Base-by-base conservation (phyloP, 2,329 filamentous ascomycete genomes). In the Diaporthe destruens region DNA sequence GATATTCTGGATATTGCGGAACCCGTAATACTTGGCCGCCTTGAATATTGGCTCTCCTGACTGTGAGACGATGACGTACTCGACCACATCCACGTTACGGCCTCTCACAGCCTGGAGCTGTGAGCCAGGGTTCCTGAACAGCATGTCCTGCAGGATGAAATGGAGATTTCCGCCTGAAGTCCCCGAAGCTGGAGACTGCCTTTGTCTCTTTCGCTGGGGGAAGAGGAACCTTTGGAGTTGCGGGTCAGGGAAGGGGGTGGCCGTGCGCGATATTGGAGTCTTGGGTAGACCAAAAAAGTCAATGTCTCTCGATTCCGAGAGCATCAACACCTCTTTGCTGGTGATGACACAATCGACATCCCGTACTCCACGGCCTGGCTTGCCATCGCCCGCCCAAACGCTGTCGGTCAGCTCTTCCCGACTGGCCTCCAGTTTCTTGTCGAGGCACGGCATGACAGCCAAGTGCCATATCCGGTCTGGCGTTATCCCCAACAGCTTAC, bases 311-410 rank as follows among this genome's bases (percentile, higher is more conserved):
- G 93, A 93, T 69, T 94, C 91, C 25, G 95, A 94, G 47, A 99
- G 88, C 87, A 96, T 96, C 49, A 99, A 87, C 29, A 99, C 88
- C 83, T 99, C 96, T 76, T 96, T 95, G 77, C 94, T 96, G 18
- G 96, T 99, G 81, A 99, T 98, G 56, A 99, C 96, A 82, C 96
- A 98, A 84, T 99, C 96, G 61, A 98, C 95, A 79, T 99, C 96
- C 71, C 96, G 89, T 34, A 96, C 88, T 1, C 90, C 89, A 63
- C 84, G 82, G 1, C 84, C 85, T 1, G 87, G 84, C 61, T 79
- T 80, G 18, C 83, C 85, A 68, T 84, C 84, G 53, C 82, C 85
- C 69, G 82, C 85, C 95, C 95, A 98, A 20, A 90, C 89, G 8
- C 88, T 84, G 79, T 96, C 93, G 0, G 95, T 98, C 51, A 99